Conservation (phyloP, 2,329 filamentous ascomycete species). For the Neonectria neomacrospora region DNA sequence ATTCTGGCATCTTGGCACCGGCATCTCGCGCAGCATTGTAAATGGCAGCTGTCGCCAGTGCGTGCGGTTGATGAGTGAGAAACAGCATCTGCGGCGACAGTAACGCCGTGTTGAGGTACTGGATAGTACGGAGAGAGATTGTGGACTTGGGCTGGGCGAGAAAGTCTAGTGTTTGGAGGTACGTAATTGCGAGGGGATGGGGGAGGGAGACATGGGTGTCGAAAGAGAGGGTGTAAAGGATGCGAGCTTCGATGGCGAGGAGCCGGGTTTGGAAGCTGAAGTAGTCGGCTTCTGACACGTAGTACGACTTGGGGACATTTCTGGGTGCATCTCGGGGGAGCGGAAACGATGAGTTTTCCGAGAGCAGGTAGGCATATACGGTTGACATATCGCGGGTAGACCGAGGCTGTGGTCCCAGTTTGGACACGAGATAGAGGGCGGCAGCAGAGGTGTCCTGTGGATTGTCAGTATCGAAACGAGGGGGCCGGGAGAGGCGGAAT, state of each 20-base stretch:
- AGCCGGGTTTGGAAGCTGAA: constrained; percentile 71
- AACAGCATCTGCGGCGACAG: constrained; percentile 90
- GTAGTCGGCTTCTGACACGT: constrained; percentile 79
- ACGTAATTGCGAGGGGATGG: constrained; percentile 88
- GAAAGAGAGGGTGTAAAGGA: constrained; percentile 82
- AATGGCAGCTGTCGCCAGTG: constrained; percentile 86
- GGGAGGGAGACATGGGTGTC: constrained; percentile 87
- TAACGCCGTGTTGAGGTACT: constrained; percentile 86
- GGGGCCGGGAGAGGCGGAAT: not conserved
- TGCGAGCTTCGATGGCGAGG: constrained; percentile 78
- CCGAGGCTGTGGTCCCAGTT: constrained; percentile 81
- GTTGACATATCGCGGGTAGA: constrained; percentile 84
- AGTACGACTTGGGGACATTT: constrained; percentile 66
- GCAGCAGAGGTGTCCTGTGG: constrained; percentile 82
- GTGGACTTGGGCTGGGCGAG: constrained; percentile 57
- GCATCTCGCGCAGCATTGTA: constrained; percentile 87
- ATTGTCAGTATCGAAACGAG: constrained; percentile 17
- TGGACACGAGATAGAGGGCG: constrained; percentile 81
- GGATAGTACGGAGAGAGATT: constrained; percentile 74
- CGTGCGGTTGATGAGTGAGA: constrained; percentile 88
- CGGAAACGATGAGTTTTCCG: constrained; percentile 67
- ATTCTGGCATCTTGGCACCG: constrained; percentile 80
- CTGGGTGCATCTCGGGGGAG: constrained; percentile 49
- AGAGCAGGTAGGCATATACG: constrained; percentile 84
- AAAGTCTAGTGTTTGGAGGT: constrained; percentile 88